Base-by-base conservation (phyloP, 768 basidiomycete genomes). In the Serendipita sp. region DNA sequence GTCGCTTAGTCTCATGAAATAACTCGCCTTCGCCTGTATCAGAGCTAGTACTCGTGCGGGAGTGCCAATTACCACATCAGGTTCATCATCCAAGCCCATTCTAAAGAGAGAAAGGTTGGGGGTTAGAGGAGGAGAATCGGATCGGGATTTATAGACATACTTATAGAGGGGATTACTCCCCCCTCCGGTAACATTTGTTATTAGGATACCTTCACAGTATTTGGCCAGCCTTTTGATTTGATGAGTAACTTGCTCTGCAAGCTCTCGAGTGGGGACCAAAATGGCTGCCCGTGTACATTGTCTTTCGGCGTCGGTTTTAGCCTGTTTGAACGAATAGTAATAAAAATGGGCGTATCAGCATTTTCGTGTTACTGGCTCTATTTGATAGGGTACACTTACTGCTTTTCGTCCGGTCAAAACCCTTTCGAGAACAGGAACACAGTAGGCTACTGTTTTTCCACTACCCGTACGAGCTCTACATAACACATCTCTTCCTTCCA, bases 371-470 rank as follows among this genome's bases (percentile, higher is more conserved):
- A 11, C 35, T 45, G 46, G 28, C n/a, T 47, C 48, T 35, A 15
- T 56, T 16, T 64, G 53, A 58, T 68, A 70, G 71, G 69, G 69
- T 66, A 80, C 24, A 24, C 86, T 74, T 73, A 92, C 92, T 72
- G 76, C 78, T 81, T 93, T 94, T 2, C 56, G 56, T 10, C 82
- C 81, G 67, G 78, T 82, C 64, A 97, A 71, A 28, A 98, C 85
- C 73, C 92, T 94, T 73, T 98, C 93, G 0, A 91, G 78, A 30
- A 94, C 76, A 0, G 96, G 96, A 8, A 98, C 80, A 69, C 89
- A 91, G 73, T 99, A 99, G 2, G 96, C 92, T 2, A 89, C 91
- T 0, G 96, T 99, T 77, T 99, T 99, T 30, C 96, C 96, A 65
- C 90, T 93, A 16, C 96, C 96, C 2, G 96, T 99, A 37, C 91